phyloP scores from a whole-genome alignment of 208 protist genomes.

The Wallacemonas sp. region DNA sequence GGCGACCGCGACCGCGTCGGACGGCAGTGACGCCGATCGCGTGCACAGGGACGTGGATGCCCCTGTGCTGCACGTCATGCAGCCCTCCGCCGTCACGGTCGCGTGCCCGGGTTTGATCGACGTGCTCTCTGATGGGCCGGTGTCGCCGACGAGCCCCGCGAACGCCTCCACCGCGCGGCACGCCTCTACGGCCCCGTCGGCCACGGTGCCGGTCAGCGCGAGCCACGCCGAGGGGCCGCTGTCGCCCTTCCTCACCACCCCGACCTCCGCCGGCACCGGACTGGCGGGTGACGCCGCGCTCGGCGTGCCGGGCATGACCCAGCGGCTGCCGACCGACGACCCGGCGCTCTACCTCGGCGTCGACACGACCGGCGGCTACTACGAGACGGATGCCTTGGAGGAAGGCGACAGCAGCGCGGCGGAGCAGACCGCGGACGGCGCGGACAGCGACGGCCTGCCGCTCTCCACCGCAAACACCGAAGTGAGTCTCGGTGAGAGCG shows the following conservation, averaged over 20 bases:
- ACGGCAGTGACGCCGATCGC: background rate
- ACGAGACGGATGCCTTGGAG: constrained; percentile 29
- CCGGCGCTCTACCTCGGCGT: background rate
- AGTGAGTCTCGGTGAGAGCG: too few species aligned
- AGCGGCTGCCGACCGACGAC: background rate
- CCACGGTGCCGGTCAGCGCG: too few species aligned
- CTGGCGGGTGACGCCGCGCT: too few species aligned
- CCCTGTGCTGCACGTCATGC: background rate
- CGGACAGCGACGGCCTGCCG: background rate
- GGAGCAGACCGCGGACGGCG: background rate
- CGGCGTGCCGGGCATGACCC: too few species aligned
- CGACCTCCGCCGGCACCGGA: background rate
- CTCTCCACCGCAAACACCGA: too few species aligned
- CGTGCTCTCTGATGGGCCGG: background rate
- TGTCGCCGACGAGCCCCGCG: background rate
- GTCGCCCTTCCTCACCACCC: background rate
- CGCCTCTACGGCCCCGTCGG: too few species aligned
- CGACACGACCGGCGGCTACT: constrained; percentile 20
- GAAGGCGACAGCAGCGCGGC: constrained; percentile 10
- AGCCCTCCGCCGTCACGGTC: constrained; percentile 3
- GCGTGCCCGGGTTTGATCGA: background rate
- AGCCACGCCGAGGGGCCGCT: background rate
- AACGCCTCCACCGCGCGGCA: background rate
- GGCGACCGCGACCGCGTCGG: background rate
- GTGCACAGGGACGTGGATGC: background rate